Evolutionary conservation across 805 yeast species (phyloP), one percentile per base, ranked within the genome.

Genomic region (Schwanniomyces yamadae): DNA sequence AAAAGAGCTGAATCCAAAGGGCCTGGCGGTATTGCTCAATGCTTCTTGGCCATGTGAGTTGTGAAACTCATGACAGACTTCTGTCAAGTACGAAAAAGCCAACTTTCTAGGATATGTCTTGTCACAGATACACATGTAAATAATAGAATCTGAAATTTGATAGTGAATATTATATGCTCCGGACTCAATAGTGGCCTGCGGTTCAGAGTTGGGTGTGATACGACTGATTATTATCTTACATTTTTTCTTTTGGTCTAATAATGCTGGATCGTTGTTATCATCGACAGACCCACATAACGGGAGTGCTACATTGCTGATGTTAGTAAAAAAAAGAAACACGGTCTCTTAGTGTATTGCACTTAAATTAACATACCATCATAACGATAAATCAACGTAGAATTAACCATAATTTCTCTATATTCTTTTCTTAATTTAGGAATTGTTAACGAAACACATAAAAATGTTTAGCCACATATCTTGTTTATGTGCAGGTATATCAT

Each of bases 261-360:
- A 66, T 4, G 69, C 66, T 1, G 80, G 69, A 43, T 75, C 79
- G 34, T 72, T 75, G 24, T 74, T 71, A 44, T 84, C 89, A 55
- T 91, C 98, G 9, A 87, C 90, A 2, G 96, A 84, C 5, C 95
- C 95, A 41, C 95, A 80, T 37, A 91, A 71, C 19, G 99, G 98
- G 33, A 93, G 79, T 16, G 93, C 89, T 80, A 34, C 9, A 27
- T 18, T 13, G 31, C 17, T 28, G 19, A 11, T 18, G 13, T 19
- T n/a, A n/a, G n/a, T n/a, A n/a, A n/a, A n/a, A n/a, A n/a, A n/a
- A n/a, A n/a, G n/a, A n/a, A n/a, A n/a, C n/a, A n/a, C n/a, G n/a
- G n/a, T n/a, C n/a, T n/a, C n/a, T n/a, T n/a, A n/a, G n/a, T n/a
- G n/a, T n/a, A n/a, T n/a, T n/a, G 24, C n/a, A n/a, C 16, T 24